phyloP scores from a whole-genome alignment of 2,329 filamentous ascomycete species.

The Fusarium oligoseptatum region DNA sequence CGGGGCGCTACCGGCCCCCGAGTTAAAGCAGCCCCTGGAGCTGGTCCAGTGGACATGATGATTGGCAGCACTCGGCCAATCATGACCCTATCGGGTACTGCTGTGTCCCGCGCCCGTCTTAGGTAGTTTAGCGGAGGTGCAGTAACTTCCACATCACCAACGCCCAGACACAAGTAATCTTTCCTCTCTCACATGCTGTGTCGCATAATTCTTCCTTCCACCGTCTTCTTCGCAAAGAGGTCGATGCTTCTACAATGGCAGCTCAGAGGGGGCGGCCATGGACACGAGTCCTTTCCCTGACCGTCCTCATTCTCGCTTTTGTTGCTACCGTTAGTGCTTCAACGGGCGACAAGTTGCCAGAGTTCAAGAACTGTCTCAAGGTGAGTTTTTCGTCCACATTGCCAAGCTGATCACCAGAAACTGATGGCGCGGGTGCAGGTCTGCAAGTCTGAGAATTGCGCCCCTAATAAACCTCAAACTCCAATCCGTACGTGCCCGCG shows the following conservation, averaged over 20 bases:
- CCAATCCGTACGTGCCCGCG: constrained; percentile 74
- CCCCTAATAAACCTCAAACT: constrained; percentile 67
- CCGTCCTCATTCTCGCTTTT: constrained; percentile 57
- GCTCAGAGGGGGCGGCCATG: constrained; percentile 51
- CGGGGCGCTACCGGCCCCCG: constrained; percentile 18
- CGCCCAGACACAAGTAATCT: constrained; percentile 11
- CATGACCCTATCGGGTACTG: constrained; percentile 21
- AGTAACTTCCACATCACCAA: constrained; percentile 40
- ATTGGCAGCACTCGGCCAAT: constrained; percentile 32
- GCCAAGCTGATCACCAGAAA: constrained; percentile 1
- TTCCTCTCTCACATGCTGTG: constrained; percentile 22
- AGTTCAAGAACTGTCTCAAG: constrained; percentile 88
- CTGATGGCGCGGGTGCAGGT: constrained; percentile 67
- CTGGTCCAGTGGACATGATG: constrained; percentile 6
- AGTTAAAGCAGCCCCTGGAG: constrained; percentile 4
- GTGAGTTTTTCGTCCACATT: constrained; percentile 60
- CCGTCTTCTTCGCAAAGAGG: constrained; percentile 16
- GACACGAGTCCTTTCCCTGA: constrained; percentile 49
- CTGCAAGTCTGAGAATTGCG: constrained; percentile 86
- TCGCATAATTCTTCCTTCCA: constrained; percentile 8
- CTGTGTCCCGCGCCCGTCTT: constrained; percentile 4
- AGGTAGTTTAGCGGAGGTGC: not conserved
- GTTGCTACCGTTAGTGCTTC: constrained; percentile 73
- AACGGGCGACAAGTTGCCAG: constrained; percentile 84
- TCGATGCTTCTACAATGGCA: constrained; percentile 52